Evolutionary conservation across 2,329 filamentous ascomycete genomes (phyloP).

Genomic region (Elsinoe necatrix): DNA sequence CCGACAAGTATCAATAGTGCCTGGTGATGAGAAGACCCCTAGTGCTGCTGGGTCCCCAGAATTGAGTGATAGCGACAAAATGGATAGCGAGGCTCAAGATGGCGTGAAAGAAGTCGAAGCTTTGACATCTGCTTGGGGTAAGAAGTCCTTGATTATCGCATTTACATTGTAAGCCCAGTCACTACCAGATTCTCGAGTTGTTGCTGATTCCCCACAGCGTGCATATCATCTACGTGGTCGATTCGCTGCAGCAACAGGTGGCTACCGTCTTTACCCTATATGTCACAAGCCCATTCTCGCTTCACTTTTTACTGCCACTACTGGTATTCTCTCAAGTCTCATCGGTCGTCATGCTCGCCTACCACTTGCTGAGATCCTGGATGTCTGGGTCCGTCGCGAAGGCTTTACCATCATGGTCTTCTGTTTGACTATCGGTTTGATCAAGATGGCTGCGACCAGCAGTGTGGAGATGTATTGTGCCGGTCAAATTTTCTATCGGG

Average conservation of each 20-base stretch:
- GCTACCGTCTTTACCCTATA: slow-evolving; percentile 34
- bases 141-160: slow-evolving; percentile 31
- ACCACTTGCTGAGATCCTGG: slow-evolving; percentile 20
- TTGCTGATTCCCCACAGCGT: slow-evolving; percentile 27
- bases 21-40: background rate
- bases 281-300: slow-evolving; percentile 33
- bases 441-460: slow-evolving; percentile 20
- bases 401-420: slow-evolving; percentile 19
- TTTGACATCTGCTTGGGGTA: slow-evolving; percentile 34
- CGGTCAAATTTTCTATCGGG: slow-evolving; percentile 22
- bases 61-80: slow-evolving; percentile 11
- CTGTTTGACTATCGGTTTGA: slow-evolving; percentile 20
- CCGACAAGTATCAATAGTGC: background rate
- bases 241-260: slow-evolving; percentile 42
- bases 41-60: background rate
- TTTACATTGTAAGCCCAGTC: slow-evolving; percentile 30
- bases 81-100: slow-evolving; percentile 28
- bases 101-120: slow-evolving; percentile 36
- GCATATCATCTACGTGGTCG: slow-evolving; percentile 42
- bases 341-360: slow-evolving; percentile 21
- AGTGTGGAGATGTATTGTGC: slow-evolving; percentile 20
- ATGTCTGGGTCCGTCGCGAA: slow-evolving; percentile 20
- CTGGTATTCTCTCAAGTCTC: slow-evolving; percentile 20
- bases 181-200: background rate
- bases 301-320: slow-evolving; percentile 31